phyloP scores from a whole-genome alignment of 225 moss, liverwort and hornwort genomes.

The Ulota crispa region DNA sequence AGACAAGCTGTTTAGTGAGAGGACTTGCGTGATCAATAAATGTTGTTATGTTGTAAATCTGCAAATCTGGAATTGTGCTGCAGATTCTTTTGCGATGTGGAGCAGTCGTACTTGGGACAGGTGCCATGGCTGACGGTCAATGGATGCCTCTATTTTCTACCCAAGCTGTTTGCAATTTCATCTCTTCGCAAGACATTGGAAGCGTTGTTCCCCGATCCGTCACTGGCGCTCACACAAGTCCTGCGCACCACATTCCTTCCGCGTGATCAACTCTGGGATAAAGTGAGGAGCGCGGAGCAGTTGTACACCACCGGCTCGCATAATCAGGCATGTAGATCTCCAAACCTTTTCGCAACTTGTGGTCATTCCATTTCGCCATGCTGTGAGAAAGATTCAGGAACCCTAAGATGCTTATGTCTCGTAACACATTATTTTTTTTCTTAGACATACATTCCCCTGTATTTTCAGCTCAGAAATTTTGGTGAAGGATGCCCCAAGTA shows the following conservation, averaged over 20 bases:
- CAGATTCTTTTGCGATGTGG: slow-evolving; percentile 54
- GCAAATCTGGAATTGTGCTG: neutral
- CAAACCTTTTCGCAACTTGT: neutral
- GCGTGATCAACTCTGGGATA: slow-evolving; percentile 52
- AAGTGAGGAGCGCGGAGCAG: slow-evolving; percentile 29
- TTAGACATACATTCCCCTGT: neutral
- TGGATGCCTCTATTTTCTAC: slow-evolving; percentile 48
- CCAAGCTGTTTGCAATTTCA: slow-evolving; percentile 59
- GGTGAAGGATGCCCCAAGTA: too few species aligned
- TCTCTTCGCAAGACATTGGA: slow-evolving; percentile 48
- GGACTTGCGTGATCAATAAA: neutral
- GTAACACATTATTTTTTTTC: neutral
- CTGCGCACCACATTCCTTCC: slow-evolving; percentile 67
- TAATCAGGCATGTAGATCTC: slow-evolving; percentile 32
- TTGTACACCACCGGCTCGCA: slow-evolving; percentile 27
- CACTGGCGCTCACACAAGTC: slow-evolving; percentile 55
- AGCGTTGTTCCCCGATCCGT: slow-evolving; percentile 71
- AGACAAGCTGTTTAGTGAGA: too few species aligned
- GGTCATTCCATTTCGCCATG: neutral
- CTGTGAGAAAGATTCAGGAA: too few species aligned
- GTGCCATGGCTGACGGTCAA: slow-evolving; percentile 41
- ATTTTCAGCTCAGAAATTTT: neutral
- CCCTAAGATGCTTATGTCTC: neutral
- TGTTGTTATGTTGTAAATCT: neutral
- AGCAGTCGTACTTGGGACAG: slow-evolving; percentile 44